These are phyloP conservation scores for Flaveria linearis DNA, from an alignment of 129 eudicot species.

Conservation along the genomic window DNA sequence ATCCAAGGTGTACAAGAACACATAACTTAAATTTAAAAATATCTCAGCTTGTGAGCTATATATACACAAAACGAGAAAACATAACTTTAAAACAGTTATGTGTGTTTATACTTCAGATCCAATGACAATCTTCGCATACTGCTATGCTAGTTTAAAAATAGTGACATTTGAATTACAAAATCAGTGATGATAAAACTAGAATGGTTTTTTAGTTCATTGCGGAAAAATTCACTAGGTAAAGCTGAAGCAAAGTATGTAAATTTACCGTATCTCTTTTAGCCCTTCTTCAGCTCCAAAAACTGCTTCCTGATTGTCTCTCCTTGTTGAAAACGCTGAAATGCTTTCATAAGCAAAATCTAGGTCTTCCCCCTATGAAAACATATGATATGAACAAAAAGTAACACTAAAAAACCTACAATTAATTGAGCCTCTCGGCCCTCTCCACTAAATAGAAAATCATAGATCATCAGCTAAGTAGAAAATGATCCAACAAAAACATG, in stretches of 20 bases:
- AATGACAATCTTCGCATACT: background rate
- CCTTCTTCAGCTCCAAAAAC: conserved; percentile 99
- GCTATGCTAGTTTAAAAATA: background rate
- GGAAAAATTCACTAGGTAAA: background rate
- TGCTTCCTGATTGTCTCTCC: conserved; percentile 96
- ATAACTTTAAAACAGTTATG: background rate
- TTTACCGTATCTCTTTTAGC: conserved; percentile 82
- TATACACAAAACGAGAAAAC: background rate
- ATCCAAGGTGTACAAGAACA: background rate
- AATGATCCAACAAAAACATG: conserved; percentile 9
- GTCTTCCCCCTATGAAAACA: conserved; percentile 80
- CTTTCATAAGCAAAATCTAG: conserved; percentile 96
- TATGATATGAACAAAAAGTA: background rate
- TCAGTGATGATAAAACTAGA: background rate
- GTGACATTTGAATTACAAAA: background rate
- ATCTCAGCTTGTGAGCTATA: background rate
- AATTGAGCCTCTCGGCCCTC: background rate
- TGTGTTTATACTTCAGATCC: background rate
- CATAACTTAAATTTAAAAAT: no score
- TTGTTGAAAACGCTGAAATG: conserved; percentile 92
- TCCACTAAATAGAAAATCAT: conserved; percentile 3
- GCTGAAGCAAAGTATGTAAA: conserved; percentile 1
- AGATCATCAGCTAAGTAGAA: conserved; percentile 12
- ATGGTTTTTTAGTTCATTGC: background rate
- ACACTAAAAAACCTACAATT: background rate